Evolutionary conservation across 2,329 filamentous ascomycete genomes (phyloP).

Genomic region (Fusarium anguioides): DNA sequence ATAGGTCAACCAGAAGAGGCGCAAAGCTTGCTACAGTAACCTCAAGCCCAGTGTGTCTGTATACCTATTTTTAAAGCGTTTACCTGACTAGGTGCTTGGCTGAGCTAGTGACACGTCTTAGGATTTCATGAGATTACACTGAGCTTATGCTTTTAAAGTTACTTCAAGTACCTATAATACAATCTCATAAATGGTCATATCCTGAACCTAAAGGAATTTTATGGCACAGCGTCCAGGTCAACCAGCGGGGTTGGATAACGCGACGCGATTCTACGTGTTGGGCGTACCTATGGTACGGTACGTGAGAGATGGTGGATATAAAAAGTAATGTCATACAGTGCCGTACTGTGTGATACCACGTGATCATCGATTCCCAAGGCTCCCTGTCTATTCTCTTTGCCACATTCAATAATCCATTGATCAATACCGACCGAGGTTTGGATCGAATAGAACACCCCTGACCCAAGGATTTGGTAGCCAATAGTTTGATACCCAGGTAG

Average conservation of each 20-base stretch:
- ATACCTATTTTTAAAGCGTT: no score
- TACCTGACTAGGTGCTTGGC: no score
- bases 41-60: background rate
- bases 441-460: slow-evolving; percentile 25
- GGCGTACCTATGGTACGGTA: no score
- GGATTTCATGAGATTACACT: background rate
- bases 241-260: slow-evolving; percentile 8
- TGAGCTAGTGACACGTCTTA: background rate
- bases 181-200: no score
- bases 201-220: no score
- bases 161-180: no score
- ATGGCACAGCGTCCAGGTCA: background rate
- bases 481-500: slow-evolving; percentile 14
- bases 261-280: slow-evolving; percentile 23
- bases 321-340: slow-evolving; percentile 8
- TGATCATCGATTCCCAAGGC: slow-evolving; percentile 18
- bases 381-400: slow-evolving; percentile 18
- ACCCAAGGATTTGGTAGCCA: slow-evolving; percentile 36
- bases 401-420: slow-evolving; percentile 19
- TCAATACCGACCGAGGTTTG: slow-evolving; percentile 19
- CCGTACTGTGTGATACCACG: slow-evolving; percentile 13
- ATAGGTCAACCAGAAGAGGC: background rate
- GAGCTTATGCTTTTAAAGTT: no score
- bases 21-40: background rate
- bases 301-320: background rate